A percentile compares a stretch with the other conserved stretches of the same genome.
Conservation (phyloP, 1,284 basidiomycete species). For the Ganoderma multipileum region DNA sequence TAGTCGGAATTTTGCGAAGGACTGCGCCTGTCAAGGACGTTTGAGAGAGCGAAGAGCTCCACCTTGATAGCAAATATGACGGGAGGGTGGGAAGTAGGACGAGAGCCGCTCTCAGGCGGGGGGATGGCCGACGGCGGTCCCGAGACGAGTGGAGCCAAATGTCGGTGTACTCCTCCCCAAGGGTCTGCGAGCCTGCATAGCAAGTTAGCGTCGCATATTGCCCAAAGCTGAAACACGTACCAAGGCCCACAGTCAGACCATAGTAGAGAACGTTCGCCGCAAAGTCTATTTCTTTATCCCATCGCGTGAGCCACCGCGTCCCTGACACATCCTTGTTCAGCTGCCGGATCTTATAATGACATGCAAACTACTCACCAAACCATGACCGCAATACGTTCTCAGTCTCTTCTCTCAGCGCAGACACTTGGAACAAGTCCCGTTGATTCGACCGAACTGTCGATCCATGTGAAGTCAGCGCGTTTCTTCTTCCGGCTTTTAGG, state of each 20-base stretch:
- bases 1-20: slow-evolving; percentile 52
- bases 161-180: slow-evolving; percentile 93
- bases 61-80: slow-evolving; percentile 62
- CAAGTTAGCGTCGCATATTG: background rate
- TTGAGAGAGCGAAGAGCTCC: slow-evolving; percentile 47
- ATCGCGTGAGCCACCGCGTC: slow-evolving; percentile 84
- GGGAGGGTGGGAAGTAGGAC: slow-evolving; percentile 73
- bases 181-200: slow-evolving; percentile 72
- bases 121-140: slow-evolving; percentile 49
- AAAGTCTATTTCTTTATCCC: slow-evolving; percentile 83
- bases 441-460: slow-evolving; percentile 84
- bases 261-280: slow-evolving; percentile 77
- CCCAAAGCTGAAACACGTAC: slow-evolving; percentile 46
- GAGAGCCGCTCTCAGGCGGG: slow-evolving; percentile 55
- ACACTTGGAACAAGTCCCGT: slow-evolving; percentile 82
- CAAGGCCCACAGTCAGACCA: slow-evolving; percentile 78
- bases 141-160: slow-evolving; percentile 73
- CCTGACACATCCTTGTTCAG: slow-evolving; percentile 52
- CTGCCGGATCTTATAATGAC: background rate
- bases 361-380: slow-evolving; percentile 61
- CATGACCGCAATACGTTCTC: slow-evolving; percentile 79
- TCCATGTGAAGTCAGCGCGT: slow-evolving; percentile 13
- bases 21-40: slow-evolving; percentile 45
- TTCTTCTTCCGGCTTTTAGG: background rate
- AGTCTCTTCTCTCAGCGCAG: slow-evolving; percentile 76